Base-by-base conservation (phyloP, 1,284 basidiomycete species). In the Veloporphyrellus conicus region DNA sequence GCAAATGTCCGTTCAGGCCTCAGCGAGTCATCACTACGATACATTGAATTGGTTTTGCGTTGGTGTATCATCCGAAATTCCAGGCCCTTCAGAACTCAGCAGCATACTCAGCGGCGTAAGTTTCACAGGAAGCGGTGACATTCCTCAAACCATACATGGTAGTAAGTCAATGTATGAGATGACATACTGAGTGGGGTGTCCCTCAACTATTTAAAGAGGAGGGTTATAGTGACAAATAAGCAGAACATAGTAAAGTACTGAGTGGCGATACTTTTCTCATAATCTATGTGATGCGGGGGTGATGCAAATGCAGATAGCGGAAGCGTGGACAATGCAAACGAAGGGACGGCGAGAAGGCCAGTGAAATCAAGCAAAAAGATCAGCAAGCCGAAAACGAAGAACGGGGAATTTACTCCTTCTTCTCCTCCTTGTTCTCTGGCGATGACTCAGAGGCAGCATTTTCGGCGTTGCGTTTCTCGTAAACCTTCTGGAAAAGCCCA, bases 401-500 rank as follows among this genome's bases (percentile, higher is more conserved):
- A n/a, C 2, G 8, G 44, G 34, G 48, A 53, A 53, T 54, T 76
- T 80, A 84, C 60, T 85, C 81, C 71, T 87, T 84, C 81, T 87
- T 85, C 71, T 85, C 81, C 62, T 81, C 74, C 55, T 77, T 70
- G 69, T 77, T 78, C 57, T 74, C 70, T 2, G 63, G 39, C 10
- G 69, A 52, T 29, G 76, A 60, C 60, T 79, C 75, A n/a, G 75
- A 71, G 4, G 76, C 57, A 50, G 71, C 70, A 56, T 77, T 76
- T 71, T 88, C 84, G 45, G 82, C 83, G 59, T 82, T 81, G 55
- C 88, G 83, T 81, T 92, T 91, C 80, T 96, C 92, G 71, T 97
- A 96, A 23, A 94, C 88, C 84, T 95, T 96, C 75, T 96, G 90
- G 93, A 98, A 99, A 56, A 99, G 87, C 59, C 91, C 91, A 41